Base-by-base conservation (phyloP, 495 filamentous ascomycete genomes). In the Penicillium paradoxum region DNA sequence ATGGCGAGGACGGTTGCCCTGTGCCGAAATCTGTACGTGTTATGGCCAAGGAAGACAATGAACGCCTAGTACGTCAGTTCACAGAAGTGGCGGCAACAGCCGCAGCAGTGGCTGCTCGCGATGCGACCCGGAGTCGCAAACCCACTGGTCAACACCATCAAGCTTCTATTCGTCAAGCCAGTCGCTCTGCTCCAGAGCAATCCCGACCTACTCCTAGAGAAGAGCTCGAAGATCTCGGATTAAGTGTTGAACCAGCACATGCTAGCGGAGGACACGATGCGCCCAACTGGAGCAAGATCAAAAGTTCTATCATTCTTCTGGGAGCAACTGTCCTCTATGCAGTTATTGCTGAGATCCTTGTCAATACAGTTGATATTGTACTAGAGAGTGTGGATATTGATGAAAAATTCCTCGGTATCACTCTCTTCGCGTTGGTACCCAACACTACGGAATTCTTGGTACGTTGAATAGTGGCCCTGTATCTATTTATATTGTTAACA, bases 371-470 rank as follows among this genome's bases (percentile, higher is more conserved):
- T 8, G 93, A 99, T 64, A 87, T 92, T 10, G 95, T 99, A 6
- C 70, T 99, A 40, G 82, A 90, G 53, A 88, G 86, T 64, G 84
- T 93, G 33, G 85, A 91, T 39, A 88, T 99, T 62, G 91, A 97
- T 63, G 91, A 97, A 63, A 99, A 99, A 66, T 99, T 99, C 70
- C 78, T 99, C 45, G 93, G 93, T 38, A 95, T 99, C 55, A 97
- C 95, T 29, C 76, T 99, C 39, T 99, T 99, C 64, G 92, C 95
- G 7, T 77, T 99, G 53, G 93, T 99, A 22, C 93, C 93, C 1
- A 99, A 97, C 67, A 97, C 93, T 15, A 99, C 93, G 19, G 93
- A 99, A 68, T 99, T 99, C 63, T 65, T 99, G 74, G 89, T 93
- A 81, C 70, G 83, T 66, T 49, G n/a, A n/a, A n/a, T n/a, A n/a